Percentiles rank a stretch among this genome's conserved stretches.
These are phyloP conservation scores for Colletotrichum incanum DNA, from an alignment of 2,329 filamentous ascomycete genomes.

Conservation along the genomic window DNA sequence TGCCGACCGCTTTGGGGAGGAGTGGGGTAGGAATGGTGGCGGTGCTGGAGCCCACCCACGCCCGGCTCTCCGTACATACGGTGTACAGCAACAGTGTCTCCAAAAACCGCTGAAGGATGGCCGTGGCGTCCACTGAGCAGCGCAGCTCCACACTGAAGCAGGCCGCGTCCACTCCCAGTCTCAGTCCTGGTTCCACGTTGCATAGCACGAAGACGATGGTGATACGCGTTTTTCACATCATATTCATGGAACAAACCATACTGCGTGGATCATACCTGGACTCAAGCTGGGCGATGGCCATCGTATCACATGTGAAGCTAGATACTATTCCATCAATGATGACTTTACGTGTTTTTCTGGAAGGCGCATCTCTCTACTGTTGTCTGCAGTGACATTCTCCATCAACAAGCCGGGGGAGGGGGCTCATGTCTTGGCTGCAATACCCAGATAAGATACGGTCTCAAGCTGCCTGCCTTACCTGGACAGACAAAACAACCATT, in stretches of 20 bases:
- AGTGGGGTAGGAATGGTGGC: constrained; percentile 41
- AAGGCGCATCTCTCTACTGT: neutral
- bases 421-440: constrained; percentile 1
- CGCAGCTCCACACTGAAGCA: constrained; percentile 17
- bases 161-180: neutral
- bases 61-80: neutral
- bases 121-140: neutral
- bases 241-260: constrained; percentile 28
- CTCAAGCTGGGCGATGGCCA: neutral
- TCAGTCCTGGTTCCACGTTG: constrained; percentile 3
- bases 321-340: neutral
- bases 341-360: neutral
- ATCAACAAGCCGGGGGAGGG: neutral
- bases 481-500: neutral
- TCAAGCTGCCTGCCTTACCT: neutral
- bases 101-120: neutral
- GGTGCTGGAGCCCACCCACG: constrained; percentile 13
- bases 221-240: constrained; percentile 23
- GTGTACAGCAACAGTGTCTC: neutral
- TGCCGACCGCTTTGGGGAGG: neutral
- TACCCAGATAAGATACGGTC: neutral
- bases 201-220: constrained; percentile 26
- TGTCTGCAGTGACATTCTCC: constrained; percentile 16
- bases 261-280: neutral
- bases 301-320: constrained; percentile 5